phyloP scores from a whole-genome alignment of 306 rosid species.

The Prunus mume region DNA sequence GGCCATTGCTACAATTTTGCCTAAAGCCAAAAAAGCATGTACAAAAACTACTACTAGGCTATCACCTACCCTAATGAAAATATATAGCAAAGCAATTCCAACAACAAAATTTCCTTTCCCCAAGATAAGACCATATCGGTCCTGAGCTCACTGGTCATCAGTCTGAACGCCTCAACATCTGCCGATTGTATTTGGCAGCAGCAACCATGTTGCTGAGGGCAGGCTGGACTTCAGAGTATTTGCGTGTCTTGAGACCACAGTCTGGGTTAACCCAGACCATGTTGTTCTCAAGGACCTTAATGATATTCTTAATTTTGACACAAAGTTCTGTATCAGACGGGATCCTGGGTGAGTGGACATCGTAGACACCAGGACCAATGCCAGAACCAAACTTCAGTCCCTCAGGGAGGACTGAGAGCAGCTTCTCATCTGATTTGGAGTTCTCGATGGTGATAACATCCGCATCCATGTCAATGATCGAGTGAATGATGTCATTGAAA shows the following conservation, averaged over 20 bases:
- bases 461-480: constrained; percentile 87
- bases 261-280: constrained; percentile 88
- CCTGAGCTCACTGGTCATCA: constrained; percentile 43
- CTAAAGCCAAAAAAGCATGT: background rate
- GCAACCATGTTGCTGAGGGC: constrained; percentile 76
- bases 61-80: background rate
- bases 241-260: constrained; percentile 89
- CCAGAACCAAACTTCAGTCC: constrained; percentile 86
- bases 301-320: constrained; percentile 69
- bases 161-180: constrained; percentile 34
- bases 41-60: background rate
- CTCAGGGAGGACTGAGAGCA: constrained; percentile 73
- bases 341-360: constrained; percentile 90
- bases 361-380: constrained; percentile 86
- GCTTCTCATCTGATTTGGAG: constrained; percentile 82
- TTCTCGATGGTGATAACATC: constrained; percentile 89
- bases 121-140: background rate
- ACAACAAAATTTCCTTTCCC: background rate
- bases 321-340: constrained; percentile 70
- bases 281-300: constrained; percentile 76
- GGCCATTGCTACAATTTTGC: too few species aligned
- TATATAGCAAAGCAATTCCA: background rate
- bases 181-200: constrained; percentile 78
- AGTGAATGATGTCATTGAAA: constrained; percentile 81
- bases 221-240: constrained; percentile 64